Evolutionary conservation across 805 yeast genomes (phyloP).

Genomic region (Candida corydali): DNA sequence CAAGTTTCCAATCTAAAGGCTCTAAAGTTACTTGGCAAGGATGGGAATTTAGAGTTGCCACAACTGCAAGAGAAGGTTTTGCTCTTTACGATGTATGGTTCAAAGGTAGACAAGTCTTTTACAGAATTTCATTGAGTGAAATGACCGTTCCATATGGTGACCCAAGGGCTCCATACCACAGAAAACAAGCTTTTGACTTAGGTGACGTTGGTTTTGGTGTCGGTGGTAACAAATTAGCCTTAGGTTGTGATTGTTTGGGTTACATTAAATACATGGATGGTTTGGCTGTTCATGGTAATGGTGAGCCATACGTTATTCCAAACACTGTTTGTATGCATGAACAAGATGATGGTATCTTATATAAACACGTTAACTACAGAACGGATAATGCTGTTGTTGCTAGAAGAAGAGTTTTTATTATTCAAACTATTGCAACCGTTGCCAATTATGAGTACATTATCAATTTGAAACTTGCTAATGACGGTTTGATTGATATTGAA

Average conservation of each 20-base stretch:
- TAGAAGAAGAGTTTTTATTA: conserved; percentile 73
- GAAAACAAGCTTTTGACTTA: conserved; percentile 83
- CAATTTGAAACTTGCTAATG: conserved; percentile 69
- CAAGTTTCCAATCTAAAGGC: conserved; percentile 56
- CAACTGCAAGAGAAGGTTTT: conserved; percentile 75
- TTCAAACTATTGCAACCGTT: conserved; percentile 79
- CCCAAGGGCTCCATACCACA: conserved; percentile 73
- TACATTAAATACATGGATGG: conserved; percentile 71
- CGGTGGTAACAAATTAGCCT: conserved; percentile 59
- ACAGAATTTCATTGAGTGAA: conserved; percentile 70
- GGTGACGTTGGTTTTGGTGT: conserved; percentile 85
- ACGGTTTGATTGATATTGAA: conserved; percentile 73
- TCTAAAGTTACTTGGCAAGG: conserved; percentile 73
- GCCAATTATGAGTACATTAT: conserved; percentile 80
- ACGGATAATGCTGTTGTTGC: conserved; percentile 66
- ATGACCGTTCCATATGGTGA: conserved; percentile 90
- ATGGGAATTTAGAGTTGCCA: conserved; percentile 72
- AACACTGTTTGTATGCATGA: conserved; percentile 79
- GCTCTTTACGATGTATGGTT: conserved; percentile 68
- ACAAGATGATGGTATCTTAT: conserved; percentile 71
- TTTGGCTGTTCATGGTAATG: conserved; percentile 50
- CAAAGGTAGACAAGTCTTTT: conserved; percentile 72
- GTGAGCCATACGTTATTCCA: conserved; percentile 59
- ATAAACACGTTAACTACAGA: conserved; percentile 79
- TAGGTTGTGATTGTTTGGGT: conserved; percentile 84